Conservation (phyloP, 2,329 filamentous ascomycete species). For the Aspergillus brasiliensis region DNA sequence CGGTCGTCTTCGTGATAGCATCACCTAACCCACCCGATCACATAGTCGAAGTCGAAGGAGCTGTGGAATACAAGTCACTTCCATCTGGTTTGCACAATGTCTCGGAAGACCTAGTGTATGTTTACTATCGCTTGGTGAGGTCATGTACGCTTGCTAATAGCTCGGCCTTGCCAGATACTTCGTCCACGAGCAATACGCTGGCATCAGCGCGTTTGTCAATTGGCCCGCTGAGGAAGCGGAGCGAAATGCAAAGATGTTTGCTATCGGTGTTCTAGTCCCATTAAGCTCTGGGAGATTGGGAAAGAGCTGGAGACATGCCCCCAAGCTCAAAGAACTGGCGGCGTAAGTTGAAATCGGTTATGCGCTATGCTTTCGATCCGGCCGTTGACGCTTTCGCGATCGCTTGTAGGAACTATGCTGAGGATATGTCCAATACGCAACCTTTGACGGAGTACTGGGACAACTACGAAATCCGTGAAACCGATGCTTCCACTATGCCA, state of each 20-base stretch:
- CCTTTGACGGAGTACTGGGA: constrained; percentile 82
- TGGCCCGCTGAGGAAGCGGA: constrained; percentile 74
- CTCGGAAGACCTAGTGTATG: constrained; percentile 72
- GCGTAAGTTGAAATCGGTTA: constrained; percentile 50
- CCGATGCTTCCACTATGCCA: constrained; percentile 36
- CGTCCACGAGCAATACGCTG: constrained; percentile 79
- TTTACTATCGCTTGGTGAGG: neutral
- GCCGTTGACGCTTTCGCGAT: constrained; percentile 16
- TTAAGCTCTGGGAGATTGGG: constrained; percentile 83
- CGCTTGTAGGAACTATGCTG: constrained; percentile 56
- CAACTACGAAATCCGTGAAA: constrained; percentile 40
- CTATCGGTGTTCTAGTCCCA: constrained; percentile 85
- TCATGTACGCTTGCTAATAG: constrained; percentile 13
- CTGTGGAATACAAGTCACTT: constrained; percentile 94
- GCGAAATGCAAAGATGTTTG: constrained; percentile 88
- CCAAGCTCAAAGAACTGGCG: constrained; percentile 72
- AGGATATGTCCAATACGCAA: constrained; percentile 63
- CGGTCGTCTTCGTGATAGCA: neutral
- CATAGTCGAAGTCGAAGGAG: constrained; percentile 69
- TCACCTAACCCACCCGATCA: constrained; percentile 12
- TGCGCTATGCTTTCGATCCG: neutral
- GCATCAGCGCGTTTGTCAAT: constrained; percentile 90
- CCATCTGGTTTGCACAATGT: constrained; percentile 92
- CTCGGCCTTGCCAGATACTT: constrained; percentile 71
- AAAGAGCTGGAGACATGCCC: constrained; percentile 84